Evolutionary conservation across 257 asterid genomes (phyloP).

Genomic region (Jacaranda mimosifolia): DNA sequence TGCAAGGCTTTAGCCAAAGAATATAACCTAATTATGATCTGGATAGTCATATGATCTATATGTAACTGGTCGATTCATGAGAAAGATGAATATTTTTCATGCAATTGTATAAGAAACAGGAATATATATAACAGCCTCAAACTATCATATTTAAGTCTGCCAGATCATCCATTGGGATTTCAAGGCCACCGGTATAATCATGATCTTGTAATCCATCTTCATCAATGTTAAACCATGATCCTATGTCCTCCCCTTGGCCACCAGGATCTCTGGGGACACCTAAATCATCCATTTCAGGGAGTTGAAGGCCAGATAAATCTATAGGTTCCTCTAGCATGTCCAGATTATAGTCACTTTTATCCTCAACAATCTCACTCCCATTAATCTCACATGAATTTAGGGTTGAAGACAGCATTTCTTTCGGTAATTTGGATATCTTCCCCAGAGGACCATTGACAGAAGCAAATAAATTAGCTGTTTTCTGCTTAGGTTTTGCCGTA

Average conservation of each 20-base stretch:
- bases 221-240: slow-evolving; percentile 85
- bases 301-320: slow-evolving; percentile 82
- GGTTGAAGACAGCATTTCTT: slow-evolving; percentile 57
- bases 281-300: slow-evolving; percentile 85
- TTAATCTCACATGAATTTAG: slow-evolving; percentile 58
- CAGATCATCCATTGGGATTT: slow-evolving; percentile 91
- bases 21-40: slow-evolving; percentile 53
- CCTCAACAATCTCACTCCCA: slow-evolving; percentile 48
- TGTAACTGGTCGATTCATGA: slow-evolving; percentile 52
- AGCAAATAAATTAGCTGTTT: slow-evolving; percentile 74
- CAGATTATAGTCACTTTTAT: slow-evolving; percentile 47
- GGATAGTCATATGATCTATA: slow-evolving; percentile 52
- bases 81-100: slow-evolving; percentile 34
- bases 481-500: slow-evolving; percentile 83
- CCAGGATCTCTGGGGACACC: slow-evolving; percentile 71
- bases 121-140: slow-evolving; percentile 65
- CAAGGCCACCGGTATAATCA: slow-evolving; percentile 79
- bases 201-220: slow-evolving; percentile 82
- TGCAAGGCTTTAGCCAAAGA: slow-evolving; percentile 62
- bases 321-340: slow-evolving; percentile 92
- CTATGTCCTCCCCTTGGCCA: slow-evolving; percentile 89
- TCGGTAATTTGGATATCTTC: slow-evolving; percentile 67
- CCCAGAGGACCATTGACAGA: slow-evolving; percentile 75
- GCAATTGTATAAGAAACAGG: slow-evolving; percentile 53
- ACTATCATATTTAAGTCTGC: slow-evolving; percentile 84